Percentiles rank a stretch among this genome's conserved stretches.
These are phyloP conservation scores for Rhododendron molle DNA, from an alignment of 148 eudicot species.

Conservation along the genomic window DNA sequence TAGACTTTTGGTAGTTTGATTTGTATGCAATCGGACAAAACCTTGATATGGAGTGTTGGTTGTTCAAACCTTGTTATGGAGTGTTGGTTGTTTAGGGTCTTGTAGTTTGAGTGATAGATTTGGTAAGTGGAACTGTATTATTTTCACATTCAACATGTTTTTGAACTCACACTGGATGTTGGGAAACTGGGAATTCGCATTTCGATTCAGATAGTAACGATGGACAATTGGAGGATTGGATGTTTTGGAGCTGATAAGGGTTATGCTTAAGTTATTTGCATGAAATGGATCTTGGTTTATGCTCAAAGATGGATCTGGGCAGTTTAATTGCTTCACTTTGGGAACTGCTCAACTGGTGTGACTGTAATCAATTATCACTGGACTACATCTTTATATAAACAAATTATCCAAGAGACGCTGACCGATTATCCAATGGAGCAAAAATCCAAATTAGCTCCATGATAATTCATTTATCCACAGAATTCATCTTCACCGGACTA, in stretches of 20 bases:
- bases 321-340: too few relatives aligned
- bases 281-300: not conserved
- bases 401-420: too few relatives aligned
- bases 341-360: too few relatives aligned
- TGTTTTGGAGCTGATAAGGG: not conserved
- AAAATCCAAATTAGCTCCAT: too few relatives aligned
- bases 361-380: too few relatives aligned
- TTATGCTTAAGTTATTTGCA: not conserved
- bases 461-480: too few relatives aligned
- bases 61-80: not conserved
- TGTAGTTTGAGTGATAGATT: not conserved
- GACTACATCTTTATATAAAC: too few relatives aligned
- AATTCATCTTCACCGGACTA: too few relatives aligned
- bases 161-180: not conserved
- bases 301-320: too few relatives aligned
- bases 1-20: not conserved
- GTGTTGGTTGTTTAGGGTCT: conserved; percentile 6
- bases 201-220: not conserved
- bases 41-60: not conserved
- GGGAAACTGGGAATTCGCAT: not conserved
- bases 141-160: not conserved
- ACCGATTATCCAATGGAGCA: too few relatives aligned
- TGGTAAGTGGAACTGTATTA: not conserved
- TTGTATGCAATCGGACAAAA: not conserved
- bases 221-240: not conserved